Conservation (phyloP, 2,329 filamentous ascomycete species). For the Dendrostoma leiphaemia region DNA sequence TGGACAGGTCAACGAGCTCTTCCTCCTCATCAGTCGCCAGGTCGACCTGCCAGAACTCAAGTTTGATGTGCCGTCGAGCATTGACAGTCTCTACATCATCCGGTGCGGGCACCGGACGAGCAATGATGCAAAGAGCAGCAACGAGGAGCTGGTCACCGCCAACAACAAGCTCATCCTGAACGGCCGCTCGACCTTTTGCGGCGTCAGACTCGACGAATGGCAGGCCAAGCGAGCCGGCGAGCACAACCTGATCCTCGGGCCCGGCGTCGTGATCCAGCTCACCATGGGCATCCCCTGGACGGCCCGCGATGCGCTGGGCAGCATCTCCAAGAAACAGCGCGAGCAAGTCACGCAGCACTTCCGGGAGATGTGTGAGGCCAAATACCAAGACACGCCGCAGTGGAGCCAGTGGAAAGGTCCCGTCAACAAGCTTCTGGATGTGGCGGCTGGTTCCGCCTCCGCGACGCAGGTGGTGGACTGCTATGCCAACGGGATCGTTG, state of each 20-base stretch:
- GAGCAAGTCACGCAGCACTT: constrained; percentile 15
- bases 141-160: neutral
- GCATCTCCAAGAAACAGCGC: constrained; percentile 18
- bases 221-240: constrained; percentile 17
- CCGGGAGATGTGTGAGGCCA: constrained; percentile 19
- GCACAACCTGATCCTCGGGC: constrained; percentile 19
- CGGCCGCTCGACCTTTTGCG: constrained; percentile 16
- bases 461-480: constrained; percentile 17
- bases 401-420: constrained; percentile 18
- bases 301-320: constrained; percentile 15
- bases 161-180: constrained; percentile 16
- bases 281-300: constrained; percentile 18
- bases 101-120: constrained; percentile 15
- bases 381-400: constrained; percentile 14
- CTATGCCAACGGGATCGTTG: constrained; percentile 18
- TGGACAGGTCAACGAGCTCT: constrained; percentile 18
- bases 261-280: constrained; percentile 17
- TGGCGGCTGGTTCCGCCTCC: constrained; percentile 12
- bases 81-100: constrained; percentile 18
- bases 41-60: constrained; percentile 14
- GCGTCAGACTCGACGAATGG: constrained; percentile 17
- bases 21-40: constrained; percentile 17
- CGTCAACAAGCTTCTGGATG: constrained; percentile 19
- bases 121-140: neutral
- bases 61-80: constrained; percentile 10